phyloP scores from a whole-genome alignment of 345 rosid genomes.

The Salix koriyanagi region DNA sequence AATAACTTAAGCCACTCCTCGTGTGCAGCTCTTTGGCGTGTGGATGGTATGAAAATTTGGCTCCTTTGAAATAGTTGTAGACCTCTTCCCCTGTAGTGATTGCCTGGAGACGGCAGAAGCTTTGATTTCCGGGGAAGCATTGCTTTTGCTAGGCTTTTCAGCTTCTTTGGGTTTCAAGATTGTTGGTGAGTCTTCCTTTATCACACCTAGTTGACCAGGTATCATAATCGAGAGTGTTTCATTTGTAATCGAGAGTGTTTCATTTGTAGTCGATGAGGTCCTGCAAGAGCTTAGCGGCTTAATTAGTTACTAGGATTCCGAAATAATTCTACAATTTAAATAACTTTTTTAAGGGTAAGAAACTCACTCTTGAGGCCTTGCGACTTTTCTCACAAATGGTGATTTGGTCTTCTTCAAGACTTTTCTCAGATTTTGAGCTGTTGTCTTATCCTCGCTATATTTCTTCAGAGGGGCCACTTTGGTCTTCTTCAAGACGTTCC shows the following conservation, averaged over 20 bases:
- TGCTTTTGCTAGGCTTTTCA: conserved; percentile 11
- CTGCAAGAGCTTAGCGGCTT: conserved; percentile 32
- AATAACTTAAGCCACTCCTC: conserved; percentile 27
- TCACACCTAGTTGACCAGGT: conserved; percentile 25
- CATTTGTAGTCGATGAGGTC: conserved; percentile 29
- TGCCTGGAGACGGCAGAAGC: conserved; percentile 23
- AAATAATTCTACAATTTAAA: not conserved
- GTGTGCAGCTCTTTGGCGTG: conserved; percentile 65
- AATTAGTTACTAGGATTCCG: not conserved
- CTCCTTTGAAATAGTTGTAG: conserved; percentile 49
- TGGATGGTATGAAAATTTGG: conserved; percentile 61
- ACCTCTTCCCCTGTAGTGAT: conserved; percentile 38
- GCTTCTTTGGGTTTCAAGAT: conserved; percentile 27
- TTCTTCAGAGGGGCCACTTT: conserved; percentile 21
- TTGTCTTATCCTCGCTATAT: conserved; percentile 12
- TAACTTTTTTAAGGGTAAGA: not conserved
- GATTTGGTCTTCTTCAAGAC: conserved; percentile 36
- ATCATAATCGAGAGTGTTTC: conserved; percentile 11
- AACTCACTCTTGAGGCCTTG: conserved; percentile 31
- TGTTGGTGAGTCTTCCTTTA: conserved; percentile 30
- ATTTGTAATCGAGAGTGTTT: conserved; percentile 25
- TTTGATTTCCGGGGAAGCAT: conserved; percentile 26
- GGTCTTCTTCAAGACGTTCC: conserved; percentile 27
- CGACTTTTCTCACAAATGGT: conserved; percentile 26
- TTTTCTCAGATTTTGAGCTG: conserved; percentile 17